Conservation (phyloP, 2,329 filamentous ascomycete species). For the Pezicula radicicola region DNA sequence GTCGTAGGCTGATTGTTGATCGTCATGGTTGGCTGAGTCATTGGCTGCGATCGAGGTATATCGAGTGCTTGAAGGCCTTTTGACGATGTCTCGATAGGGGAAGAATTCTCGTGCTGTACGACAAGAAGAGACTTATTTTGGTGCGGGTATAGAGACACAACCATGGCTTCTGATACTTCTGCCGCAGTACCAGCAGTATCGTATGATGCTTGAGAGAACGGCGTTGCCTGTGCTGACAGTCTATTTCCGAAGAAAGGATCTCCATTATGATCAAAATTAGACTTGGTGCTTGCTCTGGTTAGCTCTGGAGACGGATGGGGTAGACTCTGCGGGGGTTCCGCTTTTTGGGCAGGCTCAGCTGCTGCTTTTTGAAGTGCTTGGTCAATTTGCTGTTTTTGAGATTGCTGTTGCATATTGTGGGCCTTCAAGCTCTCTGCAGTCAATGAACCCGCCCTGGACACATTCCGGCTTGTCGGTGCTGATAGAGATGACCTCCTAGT, state of each 20-base stretch:
- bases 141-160: constrained; percentile 60
- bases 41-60: not conserved
- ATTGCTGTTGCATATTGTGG: constrained; percentile 39
- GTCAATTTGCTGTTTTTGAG: constrained; percentile 10
- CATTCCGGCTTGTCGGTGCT: constrained; percentile 58
- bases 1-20: constrained; percentile 34
- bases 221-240: constrained; percentile 54
- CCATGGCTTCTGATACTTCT: constrained; percentile 61
- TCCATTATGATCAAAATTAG: constrained; percentile 48
- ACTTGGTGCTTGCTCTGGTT: constrained; percentile 11
- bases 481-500: constrained; percentile 58
- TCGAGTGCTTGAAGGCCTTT: not conserved
- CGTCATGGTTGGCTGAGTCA: constrained; percentile 12
- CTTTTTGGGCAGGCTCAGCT: not conserved
- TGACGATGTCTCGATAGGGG: constrained; percentile 8
- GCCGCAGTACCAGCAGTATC: constrained; percentile 56
- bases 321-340: constrained; percentile 2
- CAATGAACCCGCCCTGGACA: constrained; percentile 50
- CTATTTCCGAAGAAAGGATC: constrained; percentile 52
- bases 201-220: constrained; percentile 59
- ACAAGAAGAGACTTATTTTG: constrained; percentile 63
- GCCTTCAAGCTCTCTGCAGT: constrained; percentile 56
- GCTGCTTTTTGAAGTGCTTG: not conserved
- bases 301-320: constrained; percentile 10
- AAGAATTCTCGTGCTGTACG: constrained; percentile 33